Conservation (phyloP, 2,329 filamentous ascomycete genomes). For the Graphium sp. region DNA sequence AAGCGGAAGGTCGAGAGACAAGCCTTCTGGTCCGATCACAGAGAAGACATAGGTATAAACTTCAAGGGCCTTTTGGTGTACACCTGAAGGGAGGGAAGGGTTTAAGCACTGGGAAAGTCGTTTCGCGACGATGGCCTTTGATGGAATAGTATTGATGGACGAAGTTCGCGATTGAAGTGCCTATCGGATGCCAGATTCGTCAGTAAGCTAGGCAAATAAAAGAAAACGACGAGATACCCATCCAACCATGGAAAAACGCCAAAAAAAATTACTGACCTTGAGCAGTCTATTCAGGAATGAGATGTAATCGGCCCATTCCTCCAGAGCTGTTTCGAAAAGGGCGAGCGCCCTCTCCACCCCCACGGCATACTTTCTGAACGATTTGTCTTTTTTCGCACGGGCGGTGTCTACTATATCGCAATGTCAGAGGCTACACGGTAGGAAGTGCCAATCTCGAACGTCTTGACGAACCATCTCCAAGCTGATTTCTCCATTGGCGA, state of each 20-base stretch:
- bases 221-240: neutral
- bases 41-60: conserved; percentile 84
- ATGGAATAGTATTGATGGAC: conserved; percentile 55
- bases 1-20: conserved; percentile 68
- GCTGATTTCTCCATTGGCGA: conserved; percentile 61
- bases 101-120: conserved; percentile 91
- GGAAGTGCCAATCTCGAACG: neutral
- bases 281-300: conserved; percentile 83
- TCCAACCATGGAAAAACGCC: no score
- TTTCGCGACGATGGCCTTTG: conserved; percentile 71
- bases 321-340: conserved; percentile 80
- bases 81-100: conserved; percentile 80
- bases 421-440: neutral
- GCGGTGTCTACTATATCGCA: conserved; percentile 26
- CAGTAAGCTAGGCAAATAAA: neutral
- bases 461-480: conserved; percentile 51
- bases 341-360: conserved; percentile 75
- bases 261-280: conserved; percentile 41
- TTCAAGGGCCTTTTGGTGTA: conserved; percentile 93
- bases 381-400: conserved; percentile 39
- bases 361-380: conserved; percentile 76
- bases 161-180: conserved; percentile 76
- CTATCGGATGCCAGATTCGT: no score
- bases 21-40: conserved; percentile 62
- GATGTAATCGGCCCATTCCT: conserved; percentile 99